These are phyloP conservation scores for Aspergillus sojae DNA, from an alignment of 2,329 filamentous ascomycete species.

Conservation along the genomic window DNA sequence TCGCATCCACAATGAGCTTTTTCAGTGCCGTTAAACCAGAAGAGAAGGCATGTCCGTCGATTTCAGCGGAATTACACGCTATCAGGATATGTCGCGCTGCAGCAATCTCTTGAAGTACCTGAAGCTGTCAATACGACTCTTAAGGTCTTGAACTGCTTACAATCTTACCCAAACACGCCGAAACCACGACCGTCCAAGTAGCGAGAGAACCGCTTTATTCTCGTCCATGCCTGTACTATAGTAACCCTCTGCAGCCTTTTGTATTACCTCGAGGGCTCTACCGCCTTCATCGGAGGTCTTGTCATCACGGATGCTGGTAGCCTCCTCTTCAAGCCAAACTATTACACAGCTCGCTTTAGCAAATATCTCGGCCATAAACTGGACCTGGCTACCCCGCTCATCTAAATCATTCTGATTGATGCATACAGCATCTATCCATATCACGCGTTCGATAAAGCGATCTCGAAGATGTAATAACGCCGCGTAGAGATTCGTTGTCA, in stretches of 20 bases:
- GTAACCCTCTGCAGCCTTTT: background rate
- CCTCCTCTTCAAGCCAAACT: background rate
- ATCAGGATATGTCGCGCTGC: too few relatives aligned
- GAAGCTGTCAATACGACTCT: too few relatives aligned
- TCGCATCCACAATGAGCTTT: too few relatives aligned
- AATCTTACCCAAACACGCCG: too few relatives aligned
- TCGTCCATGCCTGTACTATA: background rate
- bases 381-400: background rate
- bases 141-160: too few relatives aligned
- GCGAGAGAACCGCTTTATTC: background rate
- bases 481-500: background rate
- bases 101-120: too few relatives aligned
- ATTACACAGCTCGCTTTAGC: background rate
- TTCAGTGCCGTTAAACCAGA: too few relatives aligned
- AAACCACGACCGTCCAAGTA: too few relatives aligned
- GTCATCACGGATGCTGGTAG: too few relatives aligned
- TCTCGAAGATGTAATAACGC: background rate
- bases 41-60: too few relatives aligned
- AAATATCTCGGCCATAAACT: background rate
- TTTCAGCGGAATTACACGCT: too few relatives aligned
- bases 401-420: background rate
- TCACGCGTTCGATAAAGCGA: background rate
- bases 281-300: background rate
- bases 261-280: background rate
- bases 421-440: background rate